Conservation (phyloP, 2,329 filamentous ascomycete species). For the Ceratocystis papillata region DNA sequence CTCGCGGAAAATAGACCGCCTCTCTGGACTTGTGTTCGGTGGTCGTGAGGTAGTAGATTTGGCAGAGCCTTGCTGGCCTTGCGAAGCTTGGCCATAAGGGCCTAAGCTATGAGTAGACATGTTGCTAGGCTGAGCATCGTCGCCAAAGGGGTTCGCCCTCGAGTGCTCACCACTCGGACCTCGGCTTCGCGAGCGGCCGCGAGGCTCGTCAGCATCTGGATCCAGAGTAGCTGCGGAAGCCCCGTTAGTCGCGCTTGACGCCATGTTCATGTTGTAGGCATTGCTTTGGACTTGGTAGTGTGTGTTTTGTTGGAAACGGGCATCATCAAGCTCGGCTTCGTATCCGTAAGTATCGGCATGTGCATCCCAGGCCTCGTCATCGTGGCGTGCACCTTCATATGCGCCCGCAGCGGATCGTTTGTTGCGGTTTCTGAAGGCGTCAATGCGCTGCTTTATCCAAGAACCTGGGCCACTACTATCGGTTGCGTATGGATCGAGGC, state of each 20-base stretch:
- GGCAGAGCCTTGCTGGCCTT: constrained; percentile 28
- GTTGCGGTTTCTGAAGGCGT: constrained; percentile 53
- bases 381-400: constrained; percentile 49
- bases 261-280: constrained; percentile 42
- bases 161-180: constrained; percentile 33
- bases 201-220: constrained; percentile 22
- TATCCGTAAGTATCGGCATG: constrained; percentile 53
- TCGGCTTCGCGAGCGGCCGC: constrained; percentile 36
- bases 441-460: constrained; percentile 60
- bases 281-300: constrained; percentile 31
- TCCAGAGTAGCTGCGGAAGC: constrained; percentile 27
- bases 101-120: constrained; percentile 59
- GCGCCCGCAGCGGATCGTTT: constrained; percentile 57
- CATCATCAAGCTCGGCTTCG: constrained; percentile 21
- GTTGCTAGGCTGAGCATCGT: constrained; percentile 52
- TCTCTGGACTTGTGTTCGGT: constrained; percentile 51
- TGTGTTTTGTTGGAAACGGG: constrained; percentile 21
- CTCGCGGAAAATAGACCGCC: constrained; percentile 60
- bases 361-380: constrained; percentile 79
- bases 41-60: constrained; percentile 26
- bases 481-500: constrained; percentile 39
- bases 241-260: constrained; percentile 32
- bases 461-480: constrained; percentile 47
- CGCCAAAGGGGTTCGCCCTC: constrained; percentile 57
- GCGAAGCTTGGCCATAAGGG: constrained; percentile 38